phyloP scores from a whole-genome alignment of 371 early-diverging fungal species.

The Smittium mucronatum region DNA sequence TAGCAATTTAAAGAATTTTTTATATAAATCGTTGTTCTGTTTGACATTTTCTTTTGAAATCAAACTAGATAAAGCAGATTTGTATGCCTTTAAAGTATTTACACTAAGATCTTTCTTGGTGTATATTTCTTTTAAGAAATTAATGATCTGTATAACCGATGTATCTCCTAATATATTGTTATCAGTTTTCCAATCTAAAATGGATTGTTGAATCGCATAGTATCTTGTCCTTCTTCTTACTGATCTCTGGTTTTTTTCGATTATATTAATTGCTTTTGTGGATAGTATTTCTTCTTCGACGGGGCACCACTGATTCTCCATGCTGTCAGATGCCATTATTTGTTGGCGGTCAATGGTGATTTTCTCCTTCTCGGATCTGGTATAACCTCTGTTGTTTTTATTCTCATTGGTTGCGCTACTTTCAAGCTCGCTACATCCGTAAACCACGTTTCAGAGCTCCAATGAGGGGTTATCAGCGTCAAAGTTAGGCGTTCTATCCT shows the following conservation, averaged over 20 bases:
- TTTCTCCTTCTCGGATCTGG: neutral
- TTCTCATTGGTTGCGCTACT: neutral
- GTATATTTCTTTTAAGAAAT: neutral
- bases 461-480: conserved; percentile 8
- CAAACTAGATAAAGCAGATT: neutral
- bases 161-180: neutral
- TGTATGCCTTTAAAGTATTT: neutral
- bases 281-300: neutral
- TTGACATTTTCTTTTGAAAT: neutral
- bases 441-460: neutral
- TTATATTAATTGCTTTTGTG: neutral
- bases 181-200: neutral
- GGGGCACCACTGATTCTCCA: neutral
- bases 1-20: neutral
- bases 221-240: neutral
- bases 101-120: neutral
- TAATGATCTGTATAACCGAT: neutral
- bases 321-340: neutral
- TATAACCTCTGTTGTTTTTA: neutral
- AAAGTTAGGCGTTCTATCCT: conserved; percentile 2
- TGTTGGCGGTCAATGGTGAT: neutral
- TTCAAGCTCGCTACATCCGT: neutral
- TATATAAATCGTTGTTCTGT: neutral
- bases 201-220: neutral
- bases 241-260: neutral